Conservation (phyloP, 2,329 filamentous ascomycete species). For the Fusarium subtropicale region DNA sequence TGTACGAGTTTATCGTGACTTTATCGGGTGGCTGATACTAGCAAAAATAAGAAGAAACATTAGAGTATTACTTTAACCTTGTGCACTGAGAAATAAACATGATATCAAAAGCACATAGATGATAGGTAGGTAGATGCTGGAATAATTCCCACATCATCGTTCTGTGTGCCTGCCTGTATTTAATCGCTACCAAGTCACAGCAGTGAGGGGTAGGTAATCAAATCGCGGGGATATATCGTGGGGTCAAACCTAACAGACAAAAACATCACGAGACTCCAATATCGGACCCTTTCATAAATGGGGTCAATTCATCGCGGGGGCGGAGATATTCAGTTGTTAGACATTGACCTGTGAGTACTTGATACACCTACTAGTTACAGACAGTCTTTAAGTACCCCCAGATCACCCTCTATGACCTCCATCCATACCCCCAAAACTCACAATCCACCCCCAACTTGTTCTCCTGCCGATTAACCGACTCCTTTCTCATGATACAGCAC, state of each 20-base stretch:
- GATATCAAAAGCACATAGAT: background rate
- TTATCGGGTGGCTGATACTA: conserved; percentile 4
- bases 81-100: no score
- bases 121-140: background rate
- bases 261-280: conserved; percentile 5
- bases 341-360: background rate
- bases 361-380: fast-evolving
- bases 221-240: conserved; percentile 27
- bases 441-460: conserved; percentile 35
- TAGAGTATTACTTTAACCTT: background rate
- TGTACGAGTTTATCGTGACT: conserved; percentile 4
- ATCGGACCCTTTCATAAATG: conserved; percentile 5
- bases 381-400: background rate
- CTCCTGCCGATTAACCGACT: conserved; percentile 21
- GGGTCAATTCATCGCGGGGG: conserved; percentile 27
- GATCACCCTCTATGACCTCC: background rate
- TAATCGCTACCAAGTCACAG: no score
- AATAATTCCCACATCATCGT: background rate
- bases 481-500: conserved; percentile 35
- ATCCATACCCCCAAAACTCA: conserved; percentile 19
- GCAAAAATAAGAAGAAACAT: background rate
- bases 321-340: conserved; percentile 20
- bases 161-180: background rate
- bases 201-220: conserved; percentile 21
- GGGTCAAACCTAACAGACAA: conserved; percentile 5